Base-by-base conservation (phyloP, 2,329 filamentous ascomycete species). In the Leptographium radiaticola region DNA sequence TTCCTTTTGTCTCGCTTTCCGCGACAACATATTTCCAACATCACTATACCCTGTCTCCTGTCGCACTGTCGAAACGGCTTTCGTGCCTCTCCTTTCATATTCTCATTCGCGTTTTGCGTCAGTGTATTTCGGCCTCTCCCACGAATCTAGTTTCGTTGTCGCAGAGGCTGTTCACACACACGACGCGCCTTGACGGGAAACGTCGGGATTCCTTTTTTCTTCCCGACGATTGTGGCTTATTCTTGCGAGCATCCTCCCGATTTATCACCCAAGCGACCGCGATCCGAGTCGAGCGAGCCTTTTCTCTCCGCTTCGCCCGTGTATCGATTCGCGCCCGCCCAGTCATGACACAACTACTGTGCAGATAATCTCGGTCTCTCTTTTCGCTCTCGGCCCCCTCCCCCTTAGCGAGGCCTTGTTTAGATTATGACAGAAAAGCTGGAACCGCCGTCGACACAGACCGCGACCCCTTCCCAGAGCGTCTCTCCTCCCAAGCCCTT, bases 401-500 rank as follows among this genome's bases (percentile, higher is more conserved):
- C 61, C 59, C 60, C 62, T 68, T 66, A 64, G 67, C 68, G 74
- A 72, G 72, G 70, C 67, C 66, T 63, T 61, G 67, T 59, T 61
- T 71, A 74, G 74, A 82, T 75, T 79, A 82, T 82, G 79, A 81
- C 76, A 70, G 79, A 82, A 68, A 79, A 73, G 66, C 69, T 71
- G 59, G 69, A 68, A 62, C 66, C 72, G 66, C 71, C 75, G 68
- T 72, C 72, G 64, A 76, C 76, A 68, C 77, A 75, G 69, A 69
- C 72, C 67, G 73, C 72, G 72, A 70, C 72, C 71, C 71, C 75
- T 65, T 77, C 73, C 74, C 76, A 77, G 71, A 66, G 64, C 61
- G 62, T 66, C 52, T 64, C 68, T 63, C 68, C 71, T 63, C 68
- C 70, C 58, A 67, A 68, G 59, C 50, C 55, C 6, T 48, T 48